phyloP scores from a whole-genome alignment of 2,329 filamentous ascomycete species.

The Calonectria hongkongensis region DNA sequence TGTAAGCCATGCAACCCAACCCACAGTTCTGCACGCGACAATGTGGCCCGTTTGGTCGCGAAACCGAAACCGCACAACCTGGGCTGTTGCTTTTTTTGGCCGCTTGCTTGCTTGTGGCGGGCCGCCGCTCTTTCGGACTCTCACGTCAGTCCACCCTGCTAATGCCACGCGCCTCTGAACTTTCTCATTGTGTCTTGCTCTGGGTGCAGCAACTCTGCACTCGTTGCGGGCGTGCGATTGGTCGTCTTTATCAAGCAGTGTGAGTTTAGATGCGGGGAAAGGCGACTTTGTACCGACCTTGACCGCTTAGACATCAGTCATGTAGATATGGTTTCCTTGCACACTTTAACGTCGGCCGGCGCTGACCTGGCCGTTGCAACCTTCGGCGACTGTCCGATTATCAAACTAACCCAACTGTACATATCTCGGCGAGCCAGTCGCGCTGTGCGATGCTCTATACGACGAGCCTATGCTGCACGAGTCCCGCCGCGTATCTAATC shows the following conservation, averaged over 20 bases:
- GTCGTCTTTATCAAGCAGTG: neutral
- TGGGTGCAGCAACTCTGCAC: slow-evolving; percentile 21
- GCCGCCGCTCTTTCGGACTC: slow-evolving; percentile 27
- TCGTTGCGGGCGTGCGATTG: neutral
- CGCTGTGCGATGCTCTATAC: neutral
- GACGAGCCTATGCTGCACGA: neutral
- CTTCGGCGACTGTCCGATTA: slow-evolving; percentile 32
- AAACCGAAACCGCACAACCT: slow-evolving; percentile 26
- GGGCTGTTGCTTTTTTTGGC: slow-evolving; percentile 4
- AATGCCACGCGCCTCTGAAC: slow-evolving; percentile 19
- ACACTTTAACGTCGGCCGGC: slow-evolving; percentile 18
- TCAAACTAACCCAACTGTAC: slow-evolving; percentile 22
- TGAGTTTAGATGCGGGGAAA: slow-evolving; percentile 34
- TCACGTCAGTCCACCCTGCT: slow-evolving; percentile 36
- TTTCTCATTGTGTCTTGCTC: neutral
- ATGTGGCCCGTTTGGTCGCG: neutral
- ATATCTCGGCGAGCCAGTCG: slow-evolving; percentile 5
- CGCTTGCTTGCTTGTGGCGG: slow-evolving; percentile 29
- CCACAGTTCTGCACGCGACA: slow-evolving; percentile 5
- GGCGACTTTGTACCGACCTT: slow-evolving; percentile 24
- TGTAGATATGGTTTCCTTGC: slow-evolving; percentile 12
- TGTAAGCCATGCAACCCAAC: neutral
- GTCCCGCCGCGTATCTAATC: neutral
- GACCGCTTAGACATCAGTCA: neutral
- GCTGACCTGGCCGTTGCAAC: slow-evolving; percentile 10